Base-by-base conservation (phyloP, 306 rosid genomes). In the Benincasa hispida region DNA sequence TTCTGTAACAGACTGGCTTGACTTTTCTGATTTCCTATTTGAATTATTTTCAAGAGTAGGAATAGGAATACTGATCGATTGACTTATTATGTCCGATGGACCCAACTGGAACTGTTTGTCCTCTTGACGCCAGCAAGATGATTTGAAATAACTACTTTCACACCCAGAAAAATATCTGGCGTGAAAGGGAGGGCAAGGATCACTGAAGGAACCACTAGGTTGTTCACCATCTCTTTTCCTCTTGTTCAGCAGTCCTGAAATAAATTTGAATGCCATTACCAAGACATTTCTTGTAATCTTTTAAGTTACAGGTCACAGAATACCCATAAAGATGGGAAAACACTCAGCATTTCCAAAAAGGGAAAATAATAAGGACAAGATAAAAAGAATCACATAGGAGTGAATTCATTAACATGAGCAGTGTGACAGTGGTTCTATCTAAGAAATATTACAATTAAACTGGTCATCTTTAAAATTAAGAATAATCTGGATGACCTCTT, bases 201-300 rank as follows among this genome's bases (percentile, higher is more conserved):
- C 72, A 78, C 74, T 27, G 55, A 21, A 27, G 27, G 89, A 79
- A 81, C 82, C 73, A 78, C 77, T 41, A 35, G 81, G 24, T 39
- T 86, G 85, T 42, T 72, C 85, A 48, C 76, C 81, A 79, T 77
- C 78, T 77, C 88, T 79, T 80, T 84, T 77, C 82, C 92, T 89
- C 90, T 80, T 88, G 75, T 81, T 85, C 28, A 27, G 75, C 21
- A 47, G 39, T 27, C 81, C 97, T 91, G 87, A 72, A 35, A 76
- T 70, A 54, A 84, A 86, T 41, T 41, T 81, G 78, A 79, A 72
- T 72, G 72, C 50, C 67, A 58, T 34, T 68, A 74, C 14, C 57
- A 67, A 77, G 55, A 35, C 45, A 75, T 74, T 45, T 51, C 59
- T 39, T 50, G 72, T 35, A 65, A 19, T 65, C 72, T 63, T 35